Percentiles rank a stretch among this genome's conserved stretches.
Conservation (phyloP, 139 green algal species). For the Chlorella sp. region DNA sequence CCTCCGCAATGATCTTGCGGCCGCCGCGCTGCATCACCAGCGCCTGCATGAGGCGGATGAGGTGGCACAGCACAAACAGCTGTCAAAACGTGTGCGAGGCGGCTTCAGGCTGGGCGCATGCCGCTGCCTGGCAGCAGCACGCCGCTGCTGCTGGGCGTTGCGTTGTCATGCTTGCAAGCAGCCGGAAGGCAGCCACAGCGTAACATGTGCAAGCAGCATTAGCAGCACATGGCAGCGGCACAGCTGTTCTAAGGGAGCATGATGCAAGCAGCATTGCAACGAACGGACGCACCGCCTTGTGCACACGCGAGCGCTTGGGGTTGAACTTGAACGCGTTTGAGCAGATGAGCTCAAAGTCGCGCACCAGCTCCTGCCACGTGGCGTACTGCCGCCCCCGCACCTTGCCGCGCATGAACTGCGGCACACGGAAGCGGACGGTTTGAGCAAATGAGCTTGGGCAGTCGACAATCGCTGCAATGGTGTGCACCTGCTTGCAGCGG, state of each 20-base stretch:
- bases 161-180: not conserved
- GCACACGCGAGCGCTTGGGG: slow-evolving; percentile 57
- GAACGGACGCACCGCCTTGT: slow-evolving; percentile 47
- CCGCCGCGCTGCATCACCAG: slow-evolving; percentile 42
- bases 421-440: not conserved
- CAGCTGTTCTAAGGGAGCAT: not conserved
- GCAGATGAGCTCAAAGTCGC: slow-evolving; percentile 77
- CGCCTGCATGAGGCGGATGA: slow-evolving; percentile 18
- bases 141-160: too few species aligned
- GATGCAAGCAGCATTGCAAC: not conserved
- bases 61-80: not conserved
- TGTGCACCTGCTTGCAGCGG: not conserved
- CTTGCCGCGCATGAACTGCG: slow-evolving; percentile 62
- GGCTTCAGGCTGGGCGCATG: too few species aligned
- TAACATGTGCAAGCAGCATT: not conserved
- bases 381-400: slow-evolving; percentile 42
- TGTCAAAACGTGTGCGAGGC: not conserved
- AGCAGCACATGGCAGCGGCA: not conserved
- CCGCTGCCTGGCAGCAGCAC: too few species aligned
- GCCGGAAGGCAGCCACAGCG: not conserved
- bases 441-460: too few species aligned
- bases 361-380: slow-evolving; percentile 57
- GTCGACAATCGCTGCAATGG: not conserved
- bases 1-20: slow-evolving; percentile 51
- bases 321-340: slow-evolving; percentile 77